Evolutionary conservation across 75 land plant species (phyloP), one percentile per base, ranked within the genome.

Genomic region (Pinus taeda): DNA sequence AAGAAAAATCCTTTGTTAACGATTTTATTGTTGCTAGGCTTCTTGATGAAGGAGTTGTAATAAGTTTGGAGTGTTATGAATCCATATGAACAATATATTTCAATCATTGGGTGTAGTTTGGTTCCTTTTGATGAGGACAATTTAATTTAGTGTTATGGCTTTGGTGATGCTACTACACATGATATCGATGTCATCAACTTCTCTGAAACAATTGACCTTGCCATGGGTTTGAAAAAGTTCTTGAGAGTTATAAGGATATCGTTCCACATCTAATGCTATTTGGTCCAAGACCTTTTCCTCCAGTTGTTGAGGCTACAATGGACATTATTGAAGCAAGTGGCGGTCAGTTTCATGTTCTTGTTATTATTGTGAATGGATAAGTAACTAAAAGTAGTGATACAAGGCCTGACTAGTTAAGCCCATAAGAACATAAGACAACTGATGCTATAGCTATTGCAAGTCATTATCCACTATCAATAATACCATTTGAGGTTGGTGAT

Each of bases 71-170:
- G 3, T 64, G 75, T 29, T 33, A 90, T 82, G 36, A 94, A 94
- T 76, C 97, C 97, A 3, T 94, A 94, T 79, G 97, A 94, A 83
- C 86, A 90, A 88, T 93, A 95, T 20, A 86, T 94, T 60, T 86
- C 93, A 77, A 94, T 94, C 30, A 84, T 94, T 79, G 95, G 93
- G 2, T 84, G 79, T 4, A 94, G 95, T 39, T 61, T 94, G 8
- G 85, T 95, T 70, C 90, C 91, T 20, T 94, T 92, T 79, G 97
- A 94, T 61, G 97, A 94, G 64, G 97, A 94, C 71, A 88, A 89
- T 65, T 76, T 94, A 77, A 92, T 94, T 61, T 95, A 95, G 22
- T 94, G 97, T 75, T 94, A 89, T 81, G 97, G 97, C 55, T 92
- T 94, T 80, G 97, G 97, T 56, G 97, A 94, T 82, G 91, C 72